phyloP scores from a whole-genome alignment of 257 asterid species.

The Nicotiana knightiana region DNA sequence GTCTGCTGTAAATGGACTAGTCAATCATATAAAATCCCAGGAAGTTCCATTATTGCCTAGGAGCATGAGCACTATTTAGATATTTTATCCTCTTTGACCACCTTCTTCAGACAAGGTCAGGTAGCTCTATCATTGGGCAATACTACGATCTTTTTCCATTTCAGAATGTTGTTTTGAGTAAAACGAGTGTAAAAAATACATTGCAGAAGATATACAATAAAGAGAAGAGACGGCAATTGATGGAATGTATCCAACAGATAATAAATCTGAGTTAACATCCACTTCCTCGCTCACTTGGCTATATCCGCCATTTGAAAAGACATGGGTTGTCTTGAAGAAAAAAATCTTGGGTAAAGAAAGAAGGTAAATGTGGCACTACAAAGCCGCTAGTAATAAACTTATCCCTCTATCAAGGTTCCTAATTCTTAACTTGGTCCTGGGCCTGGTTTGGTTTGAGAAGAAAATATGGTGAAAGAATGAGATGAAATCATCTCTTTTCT shows the following conservation, averaged over 20 bases:
- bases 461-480: too few relatives aligned
- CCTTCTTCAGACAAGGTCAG: neutral
- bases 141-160: neutral
- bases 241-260: neutral
- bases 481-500: too few relatives aligned
- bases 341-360: neutral
- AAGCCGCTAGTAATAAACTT: neutral
- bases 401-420: too few relatives aligned
- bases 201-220: neutral
- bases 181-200: neutral
- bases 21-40: neutral
- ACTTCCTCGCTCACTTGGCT: neutral
- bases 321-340: neutral
- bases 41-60: neutral
- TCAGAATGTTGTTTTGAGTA: neutral
- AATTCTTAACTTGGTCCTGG: too few relatives aligned
- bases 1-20: neutral
- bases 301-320: neutral
- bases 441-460: too few relatives aligned
- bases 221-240: neutral
- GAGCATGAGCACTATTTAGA: neutral
- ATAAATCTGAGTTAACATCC: neutral
- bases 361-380: neutral
- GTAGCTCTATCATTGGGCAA: neutral
- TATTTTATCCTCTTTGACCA: neutral